Evolutionary conservation across 2,329 filamentous ascomycete genomes (phyloP).

Genomic region (Hypoxylon sp.): DNA sequence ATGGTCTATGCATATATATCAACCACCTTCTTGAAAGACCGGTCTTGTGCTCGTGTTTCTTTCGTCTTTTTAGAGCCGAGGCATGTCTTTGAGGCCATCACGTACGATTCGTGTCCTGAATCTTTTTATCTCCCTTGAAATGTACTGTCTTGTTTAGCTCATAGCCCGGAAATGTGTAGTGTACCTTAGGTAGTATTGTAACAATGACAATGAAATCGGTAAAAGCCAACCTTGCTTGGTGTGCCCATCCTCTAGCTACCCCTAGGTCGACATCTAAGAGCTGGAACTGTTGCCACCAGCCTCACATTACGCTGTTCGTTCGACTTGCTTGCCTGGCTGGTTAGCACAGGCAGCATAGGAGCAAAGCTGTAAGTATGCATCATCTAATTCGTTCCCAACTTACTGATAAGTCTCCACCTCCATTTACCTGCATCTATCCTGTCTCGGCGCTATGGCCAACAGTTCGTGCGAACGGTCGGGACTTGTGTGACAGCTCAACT

Average conservation of each 20-base stretch:
- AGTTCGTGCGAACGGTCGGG: conserved; percentile 51
- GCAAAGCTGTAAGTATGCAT: conserved; percentile 10
- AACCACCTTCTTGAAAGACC: conserved; percentile 30
- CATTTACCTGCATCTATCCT: conserved; percentile 28
- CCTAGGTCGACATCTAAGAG: neutral
- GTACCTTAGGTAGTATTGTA: too few relatives aligned
- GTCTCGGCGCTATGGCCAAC: conserved; percentile 50
- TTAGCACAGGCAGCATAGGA: conserved; percentile 11
- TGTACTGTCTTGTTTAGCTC: conserved; percentile 31
- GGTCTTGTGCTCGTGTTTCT: conserved; percentile 34
- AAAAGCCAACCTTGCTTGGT: conserved; percentile 15
- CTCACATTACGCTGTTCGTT: conserved; percentile 11
- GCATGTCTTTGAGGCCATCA: conserved; percentile 42
- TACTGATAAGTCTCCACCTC: conserved; percentile 25
- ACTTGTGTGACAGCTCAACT: conserved; percentile 47
- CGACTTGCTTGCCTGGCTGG: conserved; percentile 12
- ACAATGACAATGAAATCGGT: conserved; percentile 39
- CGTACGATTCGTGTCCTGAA: conserved; percentile 20
- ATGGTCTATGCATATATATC: conserved; percentile 33
- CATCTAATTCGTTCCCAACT: conserved; percentile 13
- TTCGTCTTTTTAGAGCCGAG: conserved; percentile 33
- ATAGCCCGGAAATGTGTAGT: conserved; percentile 25
- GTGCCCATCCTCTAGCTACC: conserved; percentile 1
- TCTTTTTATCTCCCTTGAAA: conserved; percentile 32
- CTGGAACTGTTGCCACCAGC: conserved; percentile 3